Percentiles rank a stretch among this genome's conserved stretches.
Conservation (phyloP, 495 filamentous ascomycete genomes). For the Neurospora africana region DNA sequence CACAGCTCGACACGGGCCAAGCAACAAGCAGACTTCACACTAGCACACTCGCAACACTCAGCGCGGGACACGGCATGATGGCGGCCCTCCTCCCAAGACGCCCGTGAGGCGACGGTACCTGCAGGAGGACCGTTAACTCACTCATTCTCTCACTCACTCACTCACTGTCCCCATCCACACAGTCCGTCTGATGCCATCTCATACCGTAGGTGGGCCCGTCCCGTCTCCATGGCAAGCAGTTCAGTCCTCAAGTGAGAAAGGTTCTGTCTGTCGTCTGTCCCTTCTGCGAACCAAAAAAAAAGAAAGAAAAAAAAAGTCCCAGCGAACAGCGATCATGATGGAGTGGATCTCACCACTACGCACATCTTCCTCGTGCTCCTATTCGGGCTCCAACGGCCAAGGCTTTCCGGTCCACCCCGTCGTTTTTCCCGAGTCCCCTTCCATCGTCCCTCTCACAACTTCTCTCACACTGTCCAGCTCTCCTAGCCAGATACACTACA, state of each 20-base stretch:
- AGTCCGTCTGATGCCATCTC: not conserved
- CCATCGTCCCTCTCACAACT: not conserved
- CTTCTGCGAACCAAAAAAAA: not conserved
- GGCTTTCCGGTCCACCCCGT: not conserved
- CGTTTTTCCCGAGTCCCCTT: not conserved
- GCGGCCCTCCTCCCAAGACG: not conserved
- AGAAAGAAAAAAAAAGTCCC: not conserved
- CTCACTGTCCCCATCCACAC: not conserved
- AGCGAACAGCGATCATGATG: not conserved
- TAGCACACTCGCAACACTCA: not conserved
- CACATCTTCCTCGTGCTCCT: not conserved
- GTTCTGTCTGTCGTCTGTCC: not conserved
- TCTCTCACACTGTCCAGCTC: not conserved
- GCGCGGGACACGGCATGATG: not conserved
- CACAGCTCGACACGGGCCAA: not conserved
- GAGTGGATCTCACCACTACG: not conserved
- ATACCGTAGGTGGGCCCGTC: not conserved
- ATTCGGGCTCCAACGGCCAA: not conserved
- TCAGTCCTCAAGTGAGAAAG: not conserved
- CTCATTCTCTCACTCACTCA: not conserved
- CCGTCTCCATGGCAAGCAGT: not conserved
- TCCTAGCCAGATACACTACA: not conserved
- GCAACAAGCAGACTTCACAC: not conserved
- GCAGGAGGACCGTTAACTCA: not conserved
- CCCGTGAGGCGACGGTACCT: not conserved